Evolutionary conservation across 805 yeast genomes (phyloP).

Genomic region (Candida alai): DNA sequence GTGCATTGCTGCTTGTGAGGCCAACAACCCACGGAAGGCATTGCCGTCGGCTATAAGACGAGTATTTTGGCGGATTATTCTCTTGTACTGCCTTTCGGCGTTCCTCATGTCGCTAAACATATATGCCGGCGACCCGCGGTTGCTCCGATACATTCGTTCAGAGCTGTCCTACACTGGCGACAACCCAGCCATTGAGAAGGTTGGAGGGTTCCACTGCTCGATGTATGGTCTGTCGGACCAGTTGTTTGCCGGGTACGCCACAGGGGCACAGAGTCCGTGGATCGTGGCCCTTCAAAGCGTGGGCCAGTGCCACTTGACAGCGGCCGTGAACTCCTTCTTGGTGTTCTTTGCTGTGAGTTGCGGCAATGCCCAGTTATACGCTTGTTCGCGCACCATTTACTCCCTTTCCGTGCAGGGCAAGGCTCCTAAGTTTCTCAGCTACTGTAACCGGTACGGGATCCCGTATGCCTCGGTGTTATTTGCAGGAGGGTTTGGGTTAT

Average conservation of each 20-base stretch:
- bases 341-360: conserved; percentile 46
- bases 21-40: conserved; percentile 73
- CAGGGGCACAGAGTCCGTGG: conserved; percentile 45
- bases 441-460: conserved; percentile 62
- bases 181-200: conserved; percentile 29
- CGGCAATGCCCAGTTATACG: conserved; percentile 44
- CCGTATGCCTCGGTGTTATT: conserved; percentile 69
- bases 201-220: conserved; percentile 35
- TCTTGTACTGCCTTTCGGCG: conserved; percentile 63
- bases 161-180: conserved; percentile 21
- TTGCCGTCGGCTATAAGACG: conserved; percentile 73
- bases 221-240: conserved; percentile 15
- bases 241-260: conserved; percentile 32
- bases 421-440: conserved; percentile 58
- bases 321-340: conserved; percentile 40
- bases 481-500: conserved; percentile 55
- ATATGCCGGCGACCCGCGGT: conserved; percentile 74
- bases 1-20: conserved; percentile 81
- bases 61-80: conserved; percentile 66
- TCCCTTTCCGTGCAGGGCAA: conserved; percentile 46
- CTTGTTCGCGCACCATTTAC: conserved; percentile 39
- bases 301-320: conserved; percentile 32
- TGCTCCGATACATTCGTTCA: conserved; percentile 50
- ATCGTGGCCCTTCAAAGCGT: conserved; percentile 40
- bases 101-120: conserved; percentile 69